Conservation (phyloP, 2,329 filamentous ascomycete species). For the Aureobasidium sp. region DNA sequence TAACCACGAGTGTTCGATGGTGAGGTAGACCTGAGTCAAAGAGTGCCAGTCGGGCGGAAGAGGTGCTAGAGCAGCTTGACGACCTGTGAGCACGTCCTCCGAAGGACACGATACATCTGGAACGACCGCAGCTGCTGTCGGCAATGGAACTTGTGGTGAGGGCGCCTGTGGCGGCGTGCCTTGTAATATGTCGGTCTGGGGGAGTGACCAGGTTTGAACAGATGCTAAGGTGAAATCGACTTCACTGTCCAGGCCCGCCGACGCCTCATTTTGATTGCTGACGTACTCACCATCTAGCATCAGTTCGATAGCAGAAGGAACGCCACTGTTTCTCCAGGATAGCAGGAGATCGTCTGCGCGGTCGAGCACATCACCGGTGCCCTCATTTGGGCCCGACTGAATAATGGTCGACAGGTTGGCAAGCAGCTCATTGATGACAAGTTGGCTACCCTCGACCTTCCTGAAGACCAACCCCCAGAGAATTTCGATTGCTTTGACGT, state of each 20-base stretch:
- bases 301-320: background rate
- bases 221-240: background rate
- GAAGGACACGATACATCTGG: background rate
- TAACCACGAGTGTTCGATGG: conserved; percentile 69
- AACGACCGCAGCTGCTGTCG: background rate
- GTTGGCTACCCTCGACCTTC: conserved; percentile 49
- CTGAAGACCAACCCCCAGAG: conserved; percentile 60
- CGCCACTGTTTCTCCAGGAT: conserved; percentile 1
- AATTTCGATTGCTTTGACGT: conserved; percentile 65
- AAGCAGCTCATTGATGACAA: background rate
- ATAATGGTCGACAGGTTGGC: background rate
- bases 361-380: conserved; percentile 43
- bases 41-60: conserved; percentile 50
- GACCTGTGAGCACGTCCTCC: conserved; percentile 1
- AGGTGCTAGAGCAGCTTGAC: background rate
- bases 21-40: conserved; percentile 64
- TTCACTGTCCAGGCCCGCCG: background rate
- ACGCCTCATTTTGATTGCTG: background rate
- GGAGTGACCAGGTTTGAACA: conserved; percentile 40
- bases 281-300: conserved; percentile 5
- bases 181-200: conserved; percentile 45
- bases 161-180: background rate
- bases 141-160: background rate
- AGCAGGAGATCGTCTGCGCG: background rate
- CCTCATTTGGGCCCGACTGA: conserved; percentile 26